Conservation (phyloP, 1,139 yeast species). For the Hanseniaspora uvarum region DNA sequence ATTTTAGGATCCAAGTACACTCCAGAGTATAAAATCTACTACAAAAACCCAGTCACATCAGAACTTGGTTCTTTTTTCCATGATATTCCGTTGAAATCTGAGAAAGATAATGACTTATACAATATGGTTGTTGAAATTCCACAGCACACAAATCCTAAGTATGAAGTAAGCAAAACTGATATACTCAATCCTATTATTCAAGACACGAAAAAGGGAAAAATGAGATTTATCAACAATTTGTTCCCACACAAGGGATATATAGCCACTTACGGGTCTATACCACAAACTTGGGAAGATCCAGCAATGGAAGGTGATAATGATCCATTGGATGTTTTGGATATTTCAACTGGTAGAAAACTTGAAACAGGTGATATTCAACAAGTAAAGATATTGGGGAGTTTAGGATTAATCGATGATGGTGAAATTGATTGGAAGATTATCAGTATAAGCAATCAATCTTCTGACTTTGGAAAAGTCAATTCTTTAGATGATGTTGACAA, state of each 20-base stretch:
- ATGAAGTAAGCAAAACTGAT: slow-evolving; percentile 70
- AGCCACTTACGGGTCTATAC: slow-evolving; percentile 95
- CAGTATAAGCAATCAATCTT: slow-evolving; percentile 73
- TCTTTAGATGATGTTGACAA: slow-evolving; percentile 74
- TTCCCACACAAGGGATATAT: slow-evolving; percentile 96
- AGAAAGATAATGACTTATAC: slow-evolving; percentile 43
- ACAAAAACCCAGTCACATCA: slow-evolving; percentile 35
- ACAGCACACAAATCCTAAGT: slow-evolving; percentile 88
- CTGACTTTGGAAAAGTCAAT: slow-evolving; percentile 62
- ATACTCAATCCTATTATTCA: slow-evolving; percentile 83
- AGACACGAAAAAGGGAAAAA: slow-evolving; percentile 83
- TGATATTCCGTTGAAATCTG: slow-evolving; percentile 40
- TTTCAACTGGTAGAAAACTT: slow-evolving; percentile 51
- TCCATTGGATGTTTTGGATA: slow-evolving; percentile 93
- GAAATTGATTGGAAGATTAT: slow-evolving; percentile 97
- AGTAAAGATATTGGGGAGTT: slow-evolving; percentile 83
- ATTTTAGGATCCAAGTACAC: slow-evolving; percentile 37
- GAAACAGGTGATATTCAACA: slow-evolving; percentile 59
- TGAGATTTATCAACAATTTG: slow-evolving; percentile 78
- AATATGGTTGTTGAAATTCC: slow-evolving; percentile 93
- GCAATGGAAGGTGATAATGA: slow-evolving; percentile 73
- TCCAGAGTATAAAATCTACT: slow-evolving; percentile 37
- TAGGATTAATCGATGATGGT: slow-evolving; percentile 93
- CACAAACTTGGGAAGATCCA: slow-evolving; percentile 94
- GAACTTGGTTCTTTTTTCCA: slow-evolving; percentile 71